These are phyloP conservation scores for Fraxinus paxiana DNA, from an alignment of 305 asterid genomes.

Conservation along the genomic window DNA sequence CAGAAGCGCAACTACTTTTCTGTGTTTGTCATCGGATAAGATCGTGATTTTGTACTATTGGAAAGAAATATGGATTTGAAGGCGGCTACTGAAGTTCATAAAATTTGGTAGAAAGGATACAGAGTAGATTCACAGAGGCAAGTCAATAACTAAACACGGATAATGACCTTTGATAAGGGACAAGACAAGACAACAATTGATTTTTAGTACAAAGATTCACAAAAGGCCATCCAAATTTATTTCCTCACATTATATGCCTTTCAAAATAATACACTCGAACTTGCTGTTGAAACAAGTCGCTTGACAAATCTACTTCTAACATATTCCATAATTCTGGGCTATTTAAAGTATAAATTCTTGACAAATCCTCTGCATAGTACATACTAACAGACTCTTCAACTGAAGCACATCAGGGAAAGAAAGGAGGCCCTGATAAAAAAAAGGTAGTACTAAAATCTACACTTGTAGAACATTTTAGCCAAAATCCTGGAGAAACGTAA, in stretches of 20 bases:
- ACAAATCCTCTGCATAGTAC: neutral
- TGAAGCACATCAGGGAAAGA: neutral
- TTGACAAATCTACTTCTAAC: neutral
- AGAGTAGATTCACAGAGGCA: neutral
- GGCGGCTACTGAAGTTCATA: neutral
- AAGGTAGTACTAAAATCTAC: neutral
- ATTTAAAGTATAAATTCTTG: neutral
- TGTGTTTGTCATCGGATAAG: neutral
- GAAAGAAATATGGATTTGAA: neutral
- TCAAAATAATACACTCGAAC: neutral
- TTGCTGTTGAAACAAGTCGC: neutral
- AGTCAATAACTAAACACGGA: conserved; percentile 25
- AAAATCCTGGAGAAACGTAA: neutral
- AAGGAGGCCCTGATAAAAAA: neutral
- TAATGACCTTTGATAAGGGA: neutral
- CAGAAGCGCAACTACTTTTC: neutral
- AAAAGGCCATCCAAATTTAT: neutral
- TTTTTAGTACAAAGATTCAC: neutral
- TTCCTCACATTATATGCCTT: neutral
- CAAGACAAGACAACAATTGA: neutral
- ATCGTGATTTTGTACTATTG: neutral
- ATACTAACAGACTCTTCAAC: neutral
- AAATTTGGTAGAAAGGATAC: neutral
- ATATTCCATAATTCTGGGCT: conserved; percentile 23
- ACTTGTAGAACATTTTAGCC: neutral